Base-by-base conservation (phyloP, 2,329 filamentous ascomycete genomes). In the Ophiocordyceps camponoti-floridani region DNA sequence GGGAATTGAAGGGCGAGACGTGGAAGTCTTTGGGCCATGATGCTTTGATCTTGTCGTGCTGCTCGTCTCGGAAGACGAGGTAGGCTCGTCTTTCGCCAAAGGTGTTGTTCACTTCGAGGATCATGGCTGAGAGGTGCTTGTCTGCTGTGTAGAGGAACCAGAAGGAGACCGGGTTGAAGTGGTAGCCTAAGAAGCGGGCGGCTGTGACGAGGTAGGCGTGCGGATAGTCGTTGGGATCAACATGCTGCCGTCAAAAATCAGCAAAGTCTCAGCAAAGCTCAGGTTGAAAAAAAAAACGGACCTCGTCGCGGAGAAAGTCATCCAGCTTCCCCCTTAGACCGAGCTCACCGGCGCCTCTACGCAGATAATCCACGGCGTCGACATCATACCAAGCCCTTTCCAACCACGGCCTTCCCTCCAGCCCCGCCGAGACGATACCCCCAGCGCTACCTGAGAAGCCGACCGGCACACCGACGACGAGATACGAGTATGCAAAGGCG, bases 81-180 rank as follows among this genome's bases (percentile, higher is more conserved):
- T 60, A 62, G 8, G 54, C 49, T 4, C 79, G 72, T 43, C 79
- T 68, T 58, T 87, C 82, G 43, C 75, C 79, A 54, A 84, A 86
- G 0, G 80, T 84, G 52, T 86, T 86, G 59, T 84, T 84, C 41
- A 86, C 79, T 56, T 88, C 82, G 1, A 84, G 55, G 1, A 88
- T 67, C 60, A 85, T 76, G 45, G 76, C 77, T 23, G 66, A 70
- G 13, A 87, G 64, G 6, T 68, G 59, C 46, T 70, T 70, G 9
- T 72, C 59, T 0, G 60, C 51, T 12, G 76, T 71, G 56, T 88
- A 87, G 2, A 88, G 68, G 51, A 86, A 85, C 80, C 82, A 88
- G 53, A 87, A 83, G 0, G 81, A 86, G 3, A 82, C 78, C 0
- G 81, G 81, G 52, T 85, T 87, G 60, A 84, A 85, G 19, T 75